Conservation (phyloP, 2,329 filamentous ascomycete genomes). For the Hypoxylon sp. region DNA sequence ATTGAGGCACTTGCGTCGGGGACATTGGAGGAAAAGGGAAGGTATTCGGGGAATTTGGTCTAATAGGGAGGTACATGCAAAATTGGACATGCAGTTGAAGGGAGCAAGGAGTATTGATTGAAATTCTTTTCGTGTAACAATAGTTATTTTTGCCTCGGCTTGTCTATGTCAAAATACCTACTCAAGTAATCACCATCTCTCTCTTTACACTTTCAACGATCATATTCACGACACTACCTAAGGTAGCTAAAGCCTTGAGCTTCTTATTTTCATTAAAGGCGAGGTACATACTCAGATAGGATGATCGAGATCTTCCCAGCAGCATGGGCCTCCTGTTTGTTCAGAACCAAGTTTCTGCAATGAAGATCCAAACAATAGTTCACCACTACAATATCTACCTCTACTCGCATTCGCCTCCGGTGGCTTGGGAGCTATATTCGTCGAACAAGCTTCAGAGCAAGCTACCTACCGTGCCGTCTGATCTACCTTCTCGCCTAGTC, state of each 20-base stretch:
- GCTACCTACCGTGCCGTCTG: slow-evolving; percentile 13
- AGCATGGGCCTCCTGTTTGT: background rate
- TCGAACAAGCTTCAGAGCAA: background rate
- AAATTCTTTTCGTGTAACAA: slow-evolving; percentile 14
- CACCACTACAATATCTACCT: background rate
- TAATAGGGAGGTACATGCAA: slow-evolving; percentile 4
- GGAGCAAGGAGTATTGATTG: slow-evolving; percentile 12
- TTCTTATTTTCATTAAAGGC: no score
- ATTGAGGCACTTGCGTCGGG: no score
- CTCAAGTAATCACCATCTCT: no score
- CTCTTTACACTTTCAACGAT: background rate
- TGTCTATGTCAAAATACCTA: slow-evolving; percentile 4
- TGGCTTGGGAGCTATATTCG: slow-evolving; percentile 27
- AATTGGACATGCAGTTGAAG: slow-evolving; percentile 1
- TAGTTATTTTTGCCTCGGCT: no score
- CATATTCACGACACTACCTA: background rate
- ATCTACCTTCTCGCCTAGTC: background rate
- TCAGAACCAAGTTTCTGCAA: background rate
- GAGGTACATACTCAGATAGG: no score
- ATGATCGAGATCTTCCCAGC: no score
- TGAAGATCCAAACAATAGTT: slow-evolving; percentile 4
- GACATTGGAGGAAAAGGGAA: slow-evolving; percentile 3
- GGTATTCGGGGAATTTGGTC: background rate
- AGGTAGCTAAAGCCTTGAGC: no score
- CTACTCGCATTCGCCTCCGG: slow-evolving; percentile 1